Evolutionary conservation across 2,329 filamentous ascomycete species (phyloP).

Genomic region (Paecilomyces sp.): DNA sequence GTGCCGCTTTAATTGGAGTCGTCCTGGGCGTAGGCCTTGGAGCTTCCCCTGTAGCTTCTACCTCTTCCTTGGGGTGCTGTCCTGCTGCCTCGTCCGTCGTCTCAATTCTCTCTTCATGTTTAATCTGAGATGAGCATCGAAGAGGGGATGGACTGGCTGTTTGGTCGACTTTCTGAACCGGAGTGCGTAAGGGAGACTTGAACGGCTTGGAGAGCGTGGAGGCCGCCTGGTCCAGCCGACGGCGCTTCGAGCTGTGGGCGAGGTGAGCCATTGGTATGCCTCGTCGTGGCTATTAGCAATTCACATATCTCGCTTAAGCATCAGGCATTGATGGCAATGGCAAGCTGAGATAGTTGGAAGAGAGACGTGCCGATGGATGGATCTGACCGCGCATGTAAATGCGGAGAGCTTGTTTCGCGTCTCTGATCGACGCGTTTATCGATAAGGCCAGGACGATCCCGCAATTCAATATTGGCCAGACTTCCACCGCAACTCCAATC

Average conservation of each 20-base stretch:
- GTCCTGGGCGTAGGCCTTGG: constrained; percentile 2
- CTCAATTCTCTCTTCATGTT: background rate
- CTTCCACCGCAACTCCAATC: background rate
- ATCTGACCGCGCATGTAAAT: background rate
- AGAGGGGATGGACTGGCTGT: background rate
- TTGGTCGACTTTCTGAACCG: constrained; percentile 12
- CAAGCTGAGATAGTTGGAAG: background rate
- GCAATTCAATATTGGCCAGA: background rate
- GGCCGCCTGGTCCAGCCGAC: constrained; percentile 52
- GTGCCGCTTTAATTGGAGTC: constrained; percentile 1
- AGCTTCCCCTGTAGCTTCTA: background rate
- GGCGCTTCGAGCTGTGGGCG: constrained; percentile 49
- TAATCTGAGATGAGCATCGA: background rate
- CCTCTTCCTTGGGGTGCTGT: background rate
- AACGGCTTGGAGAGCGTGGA: constrained; percentile 63
- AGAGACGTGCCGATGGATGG: background rate
- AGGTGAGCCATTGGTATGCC: constrained; percentile 10
- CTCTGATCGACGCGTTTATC: constrained; percentile 5
- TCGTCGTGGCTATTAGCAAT: background rate
- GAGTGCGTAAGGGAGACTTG: constrained; percentile 58
- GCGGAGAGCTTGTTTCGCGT: background rate
- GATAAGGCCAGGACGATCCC: constrained; percentile 10
- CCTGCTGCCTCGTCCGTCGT: background rate
- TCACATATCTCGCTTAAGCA: background rate
- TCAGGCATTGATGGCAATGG: background rate